Evolutionary conservation across 345 rosid genomes (phyloP).

Genomic region (Eucalyptus guilfoylei): DNA sequence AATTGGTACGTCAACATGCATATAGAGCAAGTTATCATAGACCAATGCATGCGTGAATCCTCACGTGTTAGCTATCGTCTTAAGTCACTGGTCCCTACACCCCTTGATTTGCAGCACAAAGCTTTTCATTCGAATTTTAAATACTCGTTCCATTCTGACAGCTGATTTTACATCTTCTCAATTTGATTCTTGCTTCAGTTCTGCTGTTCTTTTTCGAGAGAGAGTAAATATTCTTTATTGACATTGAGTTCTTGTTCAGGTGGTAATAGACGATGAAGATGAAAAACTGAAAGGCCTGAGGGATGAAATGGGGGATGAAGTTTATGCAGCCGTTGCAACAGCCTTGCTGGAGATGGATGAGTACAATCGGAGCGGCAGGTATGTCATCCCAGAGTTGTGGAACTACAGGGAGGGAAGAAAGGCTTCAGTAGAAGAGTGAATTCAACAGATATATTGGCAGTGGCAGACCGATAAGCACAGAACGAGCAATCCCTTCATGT

Average conservation of each 20-base stretch:
- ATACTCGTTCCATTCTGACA: not conserved
- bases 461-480: not conserved
- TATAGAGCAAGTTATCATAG: not conserved
- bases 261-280: constrained; percentile 29
- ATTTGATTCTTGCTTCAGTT: not conserved
- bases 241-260: constrained; percentile 5
- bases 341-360: constrained; percentile 42
- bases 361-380: constrained; percentile 56
- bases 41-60: not conserved
- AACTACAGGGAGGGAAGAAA: constrained; percentile 22
- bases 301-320: constrained; percentile 33
- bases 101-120: not conserved
- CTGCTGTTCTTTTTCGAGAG: not conserved
- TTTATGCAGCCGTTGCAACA: constrained; percentile 22
- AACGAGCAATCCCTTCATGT: not conserved
- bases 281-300: constrained; percentile 30
- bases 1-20: not conserved
- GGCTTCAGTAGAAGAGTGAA: constrained; percentile 35
- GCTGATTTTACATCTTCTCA: not conserved
- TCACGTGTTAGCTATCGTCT: not conserved
- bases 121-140: not conserved
- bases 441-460: too few species aligned
- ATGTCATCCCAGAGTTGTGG: constrained; percentile 42
- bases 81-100: not conserved
- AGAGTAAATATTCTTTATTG: not conserved